Conservation (phyloP, 495 filamentous ascomycete genomes). For the Penicillium waksmanii region DNA sequence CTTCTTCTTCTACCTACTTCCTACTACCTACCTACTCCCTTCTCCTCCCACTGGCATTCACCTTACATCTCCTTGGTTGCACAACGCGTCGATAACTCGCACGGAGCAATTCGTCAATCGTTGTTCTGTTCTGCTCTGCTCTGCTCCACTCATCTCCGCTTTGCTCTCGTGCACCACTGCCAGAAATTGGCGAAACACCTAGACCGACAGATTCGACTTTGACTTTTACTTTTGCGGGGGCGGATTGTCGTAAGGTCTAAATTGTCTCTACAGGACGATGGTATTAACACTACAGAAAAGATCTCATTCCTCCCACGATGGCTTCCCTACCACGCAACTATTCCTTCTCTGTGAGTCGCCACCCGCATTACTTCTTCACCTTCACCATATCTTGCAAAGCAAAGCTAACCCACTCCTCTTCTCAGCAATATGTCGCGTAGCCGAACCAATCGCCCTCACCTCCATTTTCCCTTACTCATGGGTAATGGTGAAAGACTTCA, state of each 20-base stretch:
- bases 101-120: background rate
- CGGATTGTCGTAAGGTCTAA: conserved; percentile 54
- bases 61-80: background rate
- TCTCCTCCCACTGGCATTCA: too few relatives aligned
- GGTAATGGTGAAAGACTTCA: conserved; percentile 74
- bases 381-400: background rate
- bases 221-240: conserved; percentile 27
- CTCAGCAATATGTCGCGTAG: conserved; percentile 73
- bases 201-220: conserved; percentile 4
- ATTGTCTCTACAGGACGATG: conserved; percentile 49
- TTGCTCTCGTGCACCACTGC: too few relatives aligned
- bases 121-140: background rate
- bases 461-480: conserved; percentile 90
- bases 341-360: conserved; percentile 68
- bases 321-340: conserved; percentile 76
- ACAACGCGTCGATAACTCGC: background rate
- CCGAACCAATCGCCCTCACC: conserved; percentile 86
- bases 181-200: background rate
- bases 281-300: conserved; percentile 56
- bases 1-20: background rate
- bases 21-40: too few relatives aligned
- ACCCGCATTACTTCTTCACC: background rate
- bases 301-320: conserved; percentile 41
- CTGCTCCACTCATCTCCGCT: background rate
- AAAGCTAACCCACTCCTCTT: conserved; percentile 13